These are phyloP conservation scores for Talaromyces sp. DNA, from an alignment of 2,329 filamentous ascomycete genomes.

Conservation along the genomic window DNA sequence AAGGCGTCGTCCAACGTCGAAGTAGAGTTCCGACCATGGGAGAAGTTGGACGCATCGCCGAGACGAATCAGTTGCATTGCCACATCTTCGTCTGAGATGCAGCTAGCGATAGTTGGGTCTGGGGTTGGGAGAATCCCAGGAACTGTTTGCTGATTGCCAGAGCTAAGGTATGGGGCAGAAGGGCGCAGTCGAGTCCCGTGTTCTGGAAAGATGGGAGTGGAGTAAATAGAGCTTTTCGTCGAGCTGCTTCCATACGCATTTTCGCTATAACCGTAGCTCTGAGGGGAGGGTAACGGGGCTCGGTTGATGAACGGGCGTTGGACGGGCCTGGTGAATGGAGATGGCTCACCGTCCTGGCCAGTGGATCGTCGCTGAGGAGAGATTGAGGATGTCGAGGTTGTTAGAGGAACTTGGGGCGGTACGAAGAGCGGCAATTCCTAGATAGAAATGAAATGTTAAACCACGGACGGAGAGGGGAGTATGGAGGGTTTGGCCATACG, in stretches of 20 bases:
- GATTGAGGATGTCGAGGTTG: constrained; percentile 94
- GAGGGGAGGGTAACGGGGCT: constrained; percentile 76
- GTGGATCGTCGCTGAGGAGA: constrained; percentile 82
- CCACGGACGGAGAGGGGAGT: background rate
- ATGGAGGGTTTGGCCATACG: constrained; percentile 57
- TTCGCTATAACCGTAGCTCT: constrained; percentile 61
- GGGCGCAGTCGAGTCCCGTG: constrained; percentile 58
- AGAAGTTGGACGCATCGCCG: constrained; percentile 89
- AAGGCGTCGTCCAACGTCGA: constrained; percentile 92
- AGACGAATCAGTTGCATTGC: constrained; percentile 95
- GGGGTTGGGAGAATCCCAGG: constrained; percentile 78
- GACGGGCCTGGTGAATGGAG: constrained; percentile 67
- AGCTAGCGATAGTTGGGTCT: constrained; percentile 94
- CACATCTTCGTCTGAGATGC: constrained; percentile 96
- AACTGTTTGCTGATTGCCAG: constrained; percentile 33
- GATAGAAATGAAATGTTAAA: constrained; percentile 17
- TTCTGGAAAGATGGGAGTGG: constrained; percentile 54
- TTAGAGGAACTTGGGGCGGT: constrained; percentile 86
- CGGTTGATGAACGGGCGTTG: constrained; percentile 78
- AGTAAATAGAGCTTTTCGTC: constrained; percentile 47
- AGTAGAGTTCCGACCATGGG: constrained; percentile 85
- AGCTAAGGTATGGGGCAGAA: constrained; percentile 43
- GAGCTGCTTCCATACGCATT: constrained; percentile 33
- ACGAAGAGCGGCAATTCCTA: constrained; percentile 95
- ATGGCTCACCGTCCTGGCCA: constrained; percentile 63